Base-by-base conservation (phyloP, 106 monocot genomes). In the Dendrobium nobile region DNA sequence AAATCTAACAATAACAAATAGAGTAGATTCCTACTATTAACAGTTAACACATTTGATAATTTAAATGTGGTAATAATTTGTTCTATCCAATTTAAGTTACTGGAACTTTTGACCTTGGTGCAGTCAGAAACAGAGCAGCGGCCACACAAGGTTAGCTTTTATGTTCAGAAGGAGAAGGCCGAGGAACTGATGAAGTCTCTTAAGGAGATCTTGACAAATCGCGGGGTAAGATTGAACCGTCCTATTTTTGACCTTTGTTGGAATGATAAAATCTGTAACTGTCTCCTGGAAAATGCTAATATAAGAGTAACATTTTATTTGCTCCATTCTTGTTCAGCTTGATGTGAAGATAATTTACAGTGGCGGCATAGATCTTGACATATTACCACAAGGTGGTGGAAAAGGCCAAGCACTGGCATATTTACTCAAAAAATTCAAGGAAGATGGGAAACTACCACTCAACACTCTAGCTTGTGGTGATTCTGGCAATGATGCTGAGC, bases 321-420 rank as follows among this genome's bases (percentile, higher is more conserved):
- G 6, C 43, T 74, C 7, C 74, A 43, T 80, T 82, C 67, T 79
- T 67, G 19, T 54, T 67, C 87, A 97, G 96, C 80, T 97, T 77
- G 89, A 97, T 85, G 92, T 94, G 77, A 97, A 97, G 79, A 92
- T 97, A 45, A 91, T 97, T 67, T 97, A 90, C 54, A 97, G 96
- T 78, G 87, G 88, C 19, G 94, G 96, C 20, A 82, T 85, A 77
- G 92, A 85, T 83, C 85, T 97, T 37, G 96, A 97, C 79, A 82
- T 97, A 73, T 83, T 97, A 77, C 90, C 96, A 2, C 87, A 88
- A 84, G 93, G 91, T 74, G 96, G 94, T 19, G 96, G 96, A 44
- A 97, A 97, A 84, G 96, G 96, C 31, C 87, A 94, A 77, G 96
- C 96, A 28, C 90, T 97, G 84, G 85, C 87, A 47, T 97, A 97